These are phyloP conservation scores for Linderniella brevidens DNA, from an alignment of 257 asterid species.

Conservation along the genomic window DNA sequence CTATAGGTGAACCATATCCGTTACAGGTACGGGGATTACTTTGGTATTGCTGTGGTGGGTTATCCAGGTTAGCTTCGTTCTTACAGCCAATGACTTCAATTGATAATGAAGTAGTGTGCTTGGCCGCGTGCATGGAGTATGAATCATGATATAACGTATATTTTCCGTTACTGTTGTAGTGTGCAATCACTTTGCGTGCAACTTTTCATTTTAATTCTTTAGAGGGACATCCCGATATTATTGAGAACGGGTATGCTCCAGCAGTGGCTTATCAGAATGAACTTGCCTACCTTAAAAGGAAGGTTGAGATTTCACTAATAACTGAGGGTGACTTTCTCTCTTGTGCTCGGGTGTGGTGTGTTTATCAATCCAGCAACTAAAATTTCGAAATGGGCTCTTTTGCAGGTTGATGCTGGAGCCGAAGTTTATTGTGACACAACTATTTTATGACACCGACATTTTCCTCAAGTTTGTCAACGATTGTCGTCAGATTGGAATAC, in stretches of 20 bases:
- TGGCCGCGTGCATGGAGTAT: background rate
- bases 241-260: conserved; percentile 53
- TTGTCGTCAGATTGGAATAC: conserved; percentile 90
- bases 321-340: background rate
- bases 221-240: conserved; percentile 98
- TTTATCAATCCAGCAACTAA: background rate
- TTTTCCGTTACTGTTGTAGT: no score
- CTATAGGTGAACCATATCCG: conserved; percentile 83
- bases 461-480: conserved; percentile 89
- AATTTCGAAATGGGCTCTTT: conserved; percentile 2
- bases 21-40: conserved; percentile 60
- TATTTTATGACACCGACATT: conserved; percentile 84
- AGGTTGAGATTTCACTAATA: conserved; percentile 13
- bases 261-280: conserved; percentile 58
- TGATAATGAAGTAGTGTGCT: background rate
- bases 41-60: conserved; percentile 96
- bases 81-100: background rate
- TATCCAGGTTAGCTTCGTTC: conserved; percentile 78
- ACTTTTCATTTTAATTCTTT: conserved; percentile 8
- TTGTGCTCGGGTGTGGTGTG: no score
- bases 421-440: conserved; percentile 85
- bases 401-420: conserved; percentile 96
- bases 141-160: background rate
- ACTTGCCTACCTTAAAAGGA: conserved; percentile 75
- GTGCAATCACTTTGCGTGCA: no score